Evolutionary conservation across 805 yeast species (phyloP).

Genomic region (Lipomyces sp.): DNA sequence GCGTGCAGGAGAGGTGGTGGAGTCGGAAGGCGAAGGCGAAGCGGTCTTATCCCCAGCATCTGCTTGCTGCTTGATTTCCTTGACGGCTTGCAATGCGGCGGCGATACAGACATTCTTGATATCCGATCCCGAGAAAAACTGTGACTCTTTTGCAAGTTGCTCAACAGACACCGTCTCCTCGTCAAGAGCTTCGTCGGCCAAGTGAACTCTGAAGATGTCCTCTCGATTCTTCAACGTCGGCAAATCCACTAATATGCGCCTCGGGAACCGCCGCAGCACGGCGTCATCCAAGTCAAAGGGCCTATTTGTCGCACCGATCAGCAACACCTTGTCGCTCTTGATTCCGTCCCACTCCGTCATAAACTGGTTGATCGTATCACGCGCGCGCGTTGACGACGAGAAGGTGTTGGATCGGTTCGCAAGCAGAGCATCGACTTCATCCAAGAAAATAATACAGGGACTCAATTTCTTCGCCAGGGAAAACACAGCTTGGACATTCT

Average conservation of each 20-base stretch:
- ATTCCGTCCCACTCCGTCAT: conserved; percentile 99
- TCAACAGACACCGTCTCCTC: conserved; percentile 48
- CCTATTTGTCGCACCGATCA: conserved; percentile 97
- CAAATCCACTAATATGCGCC: conserved; percentile 94
- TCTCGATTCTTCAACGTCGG: conserved; percentile 90
- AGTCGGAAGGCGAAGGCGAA: not conserved
- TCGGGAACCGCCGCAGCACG: conserved; percentile 92
- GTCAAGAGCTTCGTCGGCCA: conserved; percentile 58
- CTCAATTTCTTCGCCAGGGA: conserved; percentile 96
- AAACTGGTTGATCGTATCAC: conserved; percentile 92
- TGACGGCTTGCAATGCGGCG: conserved; percentile 75
- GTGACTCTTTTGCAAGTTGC: conserved; percentile 54
- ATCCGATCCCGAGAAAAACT: conserved; percentile 75
- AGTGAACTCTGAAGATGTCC: conserved; percentile 87
- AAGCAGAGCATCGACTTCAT: conserved; percentile 97
- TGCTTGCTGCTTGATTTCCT: conserved; percentile 44
- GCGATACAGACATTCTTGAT: conserved; percentile 75
- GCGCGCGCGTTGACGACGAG: conserved; percentile 86
- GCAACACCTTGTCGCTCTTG: conserved; percentile 97
- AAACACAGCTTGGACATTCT: conserved; percentile 95
- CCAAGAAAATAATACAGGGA: conserved; percentile 97
- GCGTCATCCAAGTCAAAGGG: conserved; percentile 99
- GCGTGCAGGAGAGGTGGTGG: conserved; percentile 48
- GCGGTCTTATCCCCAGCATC: not conserved
- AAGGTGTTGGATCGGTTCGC: conserved; percentile 88